Percentiles rank a stretch among this genome's conserved stretches.
These are phyloP conservation scores for Myrmaecium sp. DNA, from an alignment of 2,329 filamentous ascomycete species.

Conservation along the genomic window DNA sequence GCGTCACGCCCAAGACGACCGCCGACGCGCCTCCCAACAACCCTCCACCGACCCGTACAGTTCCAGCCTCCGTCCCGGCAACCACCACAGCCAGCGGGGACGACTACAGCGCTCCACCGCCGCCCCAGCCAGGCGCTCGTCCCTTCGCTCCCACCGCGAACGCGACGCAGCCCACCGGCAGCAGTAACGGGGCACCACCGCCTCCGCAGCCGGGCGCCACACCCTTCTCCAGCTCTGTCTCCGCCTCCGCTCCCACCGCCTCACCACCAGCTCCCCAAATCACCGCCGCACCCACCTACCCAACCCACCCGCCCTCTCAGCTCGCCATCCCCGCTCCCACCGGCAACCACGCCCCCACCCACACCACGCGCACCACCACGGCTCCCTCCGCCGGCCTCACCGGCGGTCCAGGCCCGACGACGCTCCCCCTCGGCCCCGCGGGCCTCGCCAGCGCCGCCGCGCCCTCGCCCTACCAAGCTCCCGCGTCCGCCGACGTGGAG, in stretches of 20 bases:
- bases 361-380: slow-evolving; percentile 23
- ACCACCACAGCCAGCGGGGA: slow-evolving; percentile 12
- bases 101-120: slow-evolving; percentile 10
- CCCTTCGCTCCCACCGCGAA: slow-evolving; percentile 5
- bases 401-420: slow-evolving; percentile 18
- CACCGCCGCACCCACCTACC: slow-evolving; percentile 16
- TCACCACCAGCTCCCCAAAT: slow-evolving; percentile 8
- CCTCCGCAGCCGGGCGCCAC: slow-evolving; percentile 26
- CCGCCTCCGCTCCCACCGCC: slow-evolving; percentile 9
- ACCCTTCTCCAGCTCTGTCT: no score
- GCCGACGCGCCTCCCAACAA: slow-evolving; percentile 13
- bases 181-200: slow-evolving; percentile 11
- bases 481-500: slow-evolving; percentile 9
- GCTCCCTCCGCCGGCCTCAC: slow-evolving; percentile 3
- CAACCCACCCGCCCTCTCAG: slow-evolving; percentile 17
- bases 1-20: slow-evolving; percentile 14
- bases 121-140: slow-evolving; percentile 17
- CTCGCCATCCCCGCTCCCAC: slow-evolving; percentile 22
- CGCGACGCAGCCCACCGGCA: slow-evolving; percentile 1
- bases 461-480: slow-evolving; percentile 12
- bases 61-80: slow-evolving; percentile 11
- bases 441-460: background rate
- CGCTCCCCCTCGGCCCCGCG: slow-evolving; percentile 20
- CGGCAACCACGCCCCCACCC: slow-evolving; percentile 12
- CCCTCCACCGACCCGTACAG: slow-evolving; percentile 18